Conservation (phyloP, 2,329 filamentous ascomycete species). For the Sordariomycetes sp. region DNA sequence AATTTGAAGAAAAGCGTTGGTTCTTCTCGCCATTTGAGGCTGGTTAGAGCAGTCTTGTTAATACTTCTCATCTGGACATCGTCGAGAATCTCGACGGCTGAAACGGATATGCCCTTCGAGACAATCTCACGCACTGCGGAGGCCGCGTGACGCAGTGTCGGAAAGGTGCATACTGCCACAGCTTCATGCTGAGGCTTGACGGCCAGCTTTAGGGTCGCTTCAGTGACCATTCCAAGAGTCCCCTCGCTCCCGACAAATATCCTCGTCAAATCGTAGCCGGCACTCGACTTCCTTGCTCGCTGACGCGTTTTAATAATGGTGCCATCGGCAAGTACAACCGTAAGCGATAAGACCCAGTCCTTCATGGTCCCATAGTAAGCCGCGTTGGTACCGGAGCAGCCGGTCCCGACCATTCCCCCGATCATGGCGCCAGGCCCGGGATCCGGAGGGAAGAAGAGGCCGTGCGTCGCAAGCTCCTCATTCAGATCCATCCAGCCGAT, state of each 20-base stretch:
- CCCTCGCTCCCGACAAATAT: constrained; percentile 76
- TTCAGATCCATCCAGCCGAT: constrained; percentile 92
- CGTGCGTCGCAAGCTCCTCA: constrained; percentile 53
- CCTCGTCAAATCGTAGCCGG: constrained; percentile 73
- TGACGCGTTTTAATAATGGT: constrained; percentile 68
- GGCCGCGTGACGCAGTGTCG: constrained; percentile 64
- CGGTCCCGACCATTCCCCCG: constrained; percentile 74
- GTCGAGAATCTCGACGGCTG: constrained; percentile 79
- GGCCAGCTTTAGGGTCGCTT: constrained; percentile 71
- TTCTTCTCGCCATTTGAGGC: constrained; percentile 61
- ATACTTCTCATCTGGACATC: constrained; percentile 80
- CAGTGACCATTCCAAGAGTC: constrained; percentile 70
- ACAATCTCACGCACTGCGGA: constrained; percentile 66
- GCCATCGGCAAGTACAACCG: constrained; percentile 69
- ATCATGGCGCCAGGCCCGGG: constrained; percentile 49
- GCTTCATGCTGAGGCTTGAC: constrained; percentile 66
- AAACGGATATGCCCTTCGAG: constrained; percentile 61
- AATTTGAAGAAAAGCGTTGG: constrained; percentile 83
- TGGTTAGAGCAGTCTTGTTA: constrained; percentile 61
- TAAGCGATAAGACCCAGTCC: constrained; percentile 77
- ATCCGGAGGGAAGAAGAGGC: constrained; percentile 85
- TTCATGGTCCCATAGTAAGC: constrained; percentile 80
- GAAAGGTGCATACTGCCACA: constrained; percentile 72
- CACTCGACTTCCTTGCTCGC: constrained; percentile 69
- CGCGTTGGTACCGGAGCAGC: constrained; percentile 66